These are phyloP conservation scores for Paecilomyces sp. DNA, from an alignment of 2,329 filamentous ascomycete genomes.

Conservation along the genomic window DNA sequence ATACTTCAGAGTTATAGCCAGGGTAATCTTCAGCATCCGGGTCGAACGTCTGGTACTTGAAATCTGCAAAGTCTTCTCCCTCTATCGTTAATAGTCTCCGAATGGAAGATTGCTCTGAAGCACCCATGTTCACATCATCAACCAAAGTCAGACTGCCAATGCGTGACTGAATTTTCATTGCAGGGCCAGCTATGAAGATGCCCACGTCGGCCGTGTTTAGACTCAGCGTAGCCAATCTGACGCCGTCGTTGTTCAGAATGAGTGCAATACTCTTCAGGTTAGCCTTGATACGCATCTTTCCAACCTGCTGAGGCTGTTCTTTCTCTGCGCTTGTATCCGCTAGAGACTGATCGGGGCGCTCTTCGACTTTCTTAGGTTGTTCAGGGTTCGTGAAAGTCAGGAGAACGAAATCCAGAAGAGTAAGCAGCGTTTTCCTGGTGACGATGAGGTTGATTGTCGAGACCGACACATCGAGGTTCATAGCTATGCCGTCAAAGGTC, in stretches of 20 bases:
- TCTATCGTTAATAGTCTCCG: constrained; percentile 89
- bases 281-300: constrained; percentile 88
- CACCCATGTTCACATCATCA: constrained; percentile 89
- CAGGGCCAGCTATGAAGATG: constrained; percentile 76
- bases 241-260: constrained; percentile 95
- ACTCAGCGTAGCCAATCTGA: constrained; percentile 83
- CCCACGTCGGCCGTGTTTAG: constrained; percentile 89
- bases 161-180: constrained; percentile 79
- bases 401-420: constrained; percentile 86
- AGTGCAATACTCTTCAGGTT: constrained; percentile 89
- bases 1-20: constrained; percentile 89
- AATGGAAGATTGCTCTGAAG: constrained; percentile 70
- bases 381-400: constrained; percentile 73
- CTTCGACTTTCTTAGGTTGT: constrained; percentile 35
- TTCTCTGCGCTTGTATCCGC: constrained; percentile 18
- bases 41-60: constrained; percentile 96
- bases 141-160: constrained; percentile 82
- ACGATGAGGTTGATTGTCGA: constrained; percentile 96
- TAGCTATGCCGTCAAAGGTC: constrained; percentile 87
- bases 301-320: constrained; percentile 36
- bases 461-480: constrained; percentile 81
- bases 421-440: constrained; percentile 85
- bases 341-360: constrained; percentile 22
- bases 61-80: constrained; percentile 90
- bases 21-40: constrained; percentile 69